phyloP scores from a whole-genome alignment of 306 rosid genomes.

The Vigna mungo region DNA sequence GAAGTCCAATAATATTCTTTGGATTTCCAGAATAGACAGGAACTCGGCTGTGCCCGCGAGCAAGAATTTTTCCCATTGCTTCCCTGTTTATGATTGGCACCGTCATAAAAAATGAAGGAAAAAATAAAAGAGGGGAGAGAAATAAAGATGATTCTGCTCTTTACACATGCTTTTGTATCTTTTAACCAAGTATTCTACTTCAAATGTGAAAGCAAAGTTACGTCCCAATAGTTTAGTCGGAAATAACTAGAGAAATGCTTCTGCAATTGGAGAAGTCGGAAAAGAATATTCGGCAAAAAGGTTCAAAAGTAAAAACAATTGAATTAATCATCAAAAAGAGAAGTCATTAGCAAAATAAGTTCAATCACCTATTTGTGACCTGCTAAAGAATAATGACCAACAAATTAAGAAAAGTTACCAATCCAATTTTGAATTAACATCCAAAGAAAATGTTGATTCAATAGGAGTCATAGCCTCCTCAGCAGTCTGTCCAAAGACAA shows the following conservation, averaged over 20 bases:
- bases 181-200: slow-evolving; percentile 2
- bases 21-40: slow-evolving; percentile 98
- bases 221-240: slow-evolving; percentile 19
- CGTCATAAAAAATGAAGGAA: neutral
- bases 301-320: slow-evolving; percentile 13
- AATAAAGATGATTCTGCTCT: neutral
- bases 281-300: slow-evolving; percentile 32
- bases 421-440: slow-evolving; percentile 92
- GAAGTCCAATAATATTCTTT: slow-evolving; percentile 90
- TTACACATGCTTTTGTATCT: neutral
- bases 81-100: slow-evolving; percentile 70
- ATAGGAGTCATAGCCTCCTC: slow-evolving; percentile 99
- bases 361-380: slow-evolving; percentile 31
- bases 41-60: slow-evolving; percentile 98
- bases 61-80: slow-evolving; percentile 96
- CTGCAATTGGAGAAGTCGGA: slow-evolving; percentile 26
- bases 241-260: slow-evolving; percentile 31
- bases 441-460: slow-evolving; percentile 95
- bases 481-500: slow-evolving; percentile 73
- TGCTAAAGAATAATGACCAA: slow-evolving; percentile 25
- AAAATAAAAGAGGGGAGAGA: neutral
- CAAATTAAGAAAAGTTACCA: slow-evolving; percentile 64
- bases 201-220: slow-evolving; percentile 6
- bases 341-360: slow-evolving; percentile 22
- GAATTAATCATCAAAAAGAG: slow-evolving; percentile 4